Conservation (phyloP, 352 stramenopile species). For the Phytophthora quininea region DNA sequence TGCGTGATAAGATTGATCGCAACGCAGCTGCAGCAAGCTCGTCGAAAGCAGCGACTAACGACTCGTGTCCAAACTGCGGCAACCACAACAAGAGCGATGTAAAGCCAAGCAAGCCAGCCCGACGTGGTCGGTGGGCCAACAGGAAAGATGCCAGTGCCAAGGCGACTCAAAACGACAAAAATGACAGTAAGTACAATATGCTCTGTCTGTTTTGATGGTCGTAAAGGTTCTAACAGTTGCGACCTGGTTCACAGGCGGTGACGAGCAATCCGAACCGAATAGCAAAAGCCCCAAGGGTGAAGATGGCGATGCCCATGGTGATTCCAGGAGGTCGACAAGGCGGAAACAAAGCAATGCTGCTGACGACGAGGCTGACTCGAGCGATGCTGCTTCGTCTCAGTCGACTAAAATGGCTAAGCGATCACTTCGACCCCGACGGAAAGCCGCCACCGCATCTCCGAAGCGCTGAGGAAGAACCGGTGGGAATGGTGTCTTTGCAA, state of each 20-base stretch:
- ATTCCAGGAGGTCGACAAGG: conserved; percentile 20
- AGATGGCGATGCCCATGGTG: conserved; percentile 37
- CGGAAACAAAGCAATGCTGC: conserved; percentile 32
- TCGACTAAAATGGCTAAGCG: conserved; percentile 38
- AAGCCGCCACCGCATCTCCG: conserved; percentile 48
- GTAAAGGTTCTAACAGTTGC: not conserved
- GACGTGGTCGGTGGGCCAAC: conserved; percentile 14
- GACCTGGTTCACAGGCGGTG: conserved; percentile 22
- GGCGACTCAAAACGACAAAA: conserved; percentile 35
- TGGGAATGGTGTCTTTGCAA: conserved; percentile 17
- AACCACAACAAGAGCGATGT: conserved; percentile 12
- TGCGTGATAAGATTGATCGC: conserved; percentile 48
- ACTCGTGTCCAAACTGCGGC: conserved; percentile 45
- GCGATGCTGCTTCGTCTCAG: conserved; percentile 38
- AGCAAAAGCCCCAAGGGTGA: conserved; percentile 30
- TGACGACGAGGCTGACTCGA: conserved; percentile 60
- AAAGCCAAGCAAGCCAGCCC: conserved; percentile 26
- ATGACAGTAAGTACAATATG: no score
- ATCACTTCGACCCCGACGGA: conserved; percentile 64
- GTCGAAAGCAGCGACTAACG: not conserved
- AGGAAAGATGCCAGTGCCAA: conserved; percentile 36
- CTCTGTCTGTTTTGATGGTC: not conserved
- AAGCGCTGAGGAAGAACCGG: conserved; percentile 33
- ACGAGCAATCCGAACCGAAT: conserved; percentile 33
- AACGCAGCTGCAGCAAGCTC: conserved; percentile 8